Percentiles rank a stretch among this genome's conserved stretches.
Conservation (phyloP, 2,329 filamentous ascomycete species). For the Coccinonectria pachysandricola region DNA sequence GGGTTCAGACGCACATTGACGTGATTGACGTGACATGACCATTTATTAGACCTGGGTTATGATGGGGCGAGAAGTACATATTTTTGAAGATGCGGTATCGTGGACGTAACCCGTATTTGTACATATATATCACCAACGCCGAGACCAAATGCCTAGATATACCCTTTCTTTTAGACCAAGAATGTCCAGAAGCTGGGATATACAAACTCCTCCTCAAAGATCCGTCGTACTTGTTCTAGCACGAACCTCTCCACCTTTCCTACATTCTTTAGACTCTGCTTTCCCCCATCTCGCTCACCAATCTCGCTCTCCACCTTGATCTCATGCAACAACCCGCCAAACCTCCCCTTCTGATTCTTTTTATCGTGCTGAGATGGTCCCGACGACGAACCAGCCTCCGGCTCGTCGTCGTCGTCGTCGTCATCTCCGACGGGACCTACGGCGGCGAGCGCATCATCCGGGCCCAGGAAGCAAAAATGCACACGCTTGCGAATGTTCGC, state of each 20-base stretch:
- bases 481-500: conserved; percentile 82
- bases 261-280: conserved; percentile 95
- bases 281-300: conserved; percentile 79
- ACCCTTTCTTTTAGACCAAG: conserved; percentile 49
- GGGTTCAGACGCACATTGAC: conserved; percentile 78
- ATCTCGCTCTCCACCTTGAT: conserved; percentile 97
- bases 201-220: conserved; percentile 97
- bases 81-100: too few species aligned
- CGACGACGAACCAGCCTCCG: neutral
- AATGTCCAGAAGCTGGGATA: conserved; percentile 99
- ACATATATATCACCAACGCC: conserved; percentile 3
- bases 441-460: conserved; percentile 76
- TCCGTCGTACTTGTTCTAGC: conserved; percentile 87
- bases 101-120: too few species aligned
- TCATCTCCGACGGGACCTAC: conserved; percentile 41
- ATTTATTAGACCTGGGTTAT: conserved; percentile 4
- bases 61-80: too few species aligned
- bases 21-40: conserved; percentile 21
- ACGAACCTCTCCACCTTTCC: conserved; percentile 98
- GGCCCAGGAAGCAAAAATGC: conserved; percentile 89
- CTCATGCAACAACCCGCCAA: conserved; percentile 77
- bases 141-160: conserved; percentile 9
- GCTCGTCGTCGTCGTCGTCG: conserved; percentile 11
- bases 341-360: conserved; percentile 23
- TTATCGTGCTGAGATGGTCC: conserved; percentile 1